phyloP scores from a whole-genome alignment of 208 protist genomes.

The Tritrichomonas foetus region DNA sequence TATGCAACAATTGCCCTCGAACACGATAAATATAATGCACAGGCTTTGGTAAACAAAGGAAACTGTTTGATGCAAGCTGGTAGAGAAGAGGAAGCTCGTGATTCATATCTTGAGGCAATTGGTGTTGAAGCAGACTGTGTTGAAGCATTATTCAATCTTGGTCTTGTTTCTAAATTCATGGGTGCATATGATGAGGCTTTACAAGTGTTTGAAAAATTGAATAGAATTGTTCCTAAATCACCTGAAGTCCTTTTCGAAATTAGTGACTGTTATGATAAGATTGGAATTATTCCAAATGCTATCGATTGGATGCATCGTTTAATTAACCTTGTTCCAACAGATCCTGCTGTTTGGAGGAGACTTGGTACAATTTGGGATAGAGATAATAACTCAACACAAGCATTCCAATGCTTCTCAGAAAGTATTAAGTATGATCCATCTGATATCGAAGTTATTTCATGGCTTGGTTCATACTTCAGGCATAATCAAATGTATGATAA shows the following conservation, averaged over 20 bases:
- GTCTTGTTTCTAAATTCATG: slow-evolving; percentile 71
- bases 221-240: slow-evolving; percentile 74
- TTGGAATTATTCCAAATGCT: slow-evolving; percentile 34
- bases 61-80: slow-evolving; percentile 78
- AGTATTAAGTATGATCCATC: slow-evolving; percentile 61
- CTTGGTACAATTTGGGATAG: slow-evolving; percentile 77
- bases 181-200: slow-evolving; percentile 55
- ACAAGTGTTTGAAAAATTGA: slow-evolving; percentile 81
- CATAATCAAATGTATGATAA: slow-evolving; percentile 90
- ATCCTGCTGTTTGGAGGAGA: slow-evolving; percentile 78
- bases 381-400: slow-evolving; percentile 57
- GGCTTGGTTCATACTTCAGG: slow-evolving; percentile 74
- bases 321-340: slow-evolving; percentile 69
- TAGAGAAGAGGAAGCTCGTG: slow-evolving; percentile 73
- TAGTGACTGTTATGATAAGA: slow-evolving; percentile 9
- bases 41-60: slow-evolving; percentile 88
- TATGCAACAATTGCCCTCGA: slow-evolving; percentile 84
- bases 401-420: slow-evolving; percentile 50
- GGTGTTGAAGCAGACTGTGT: slow-evolving; percentile 84
- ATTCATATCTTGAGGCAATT: slow-evolving; percentile 79
- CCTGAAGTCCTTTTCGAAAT: slow-evolving; percentile 87
- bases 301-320: slow-evolving; percentile 64
- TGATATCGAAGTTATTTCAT: slow-evolving; percentile 91
- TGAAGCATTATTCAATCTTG: slow-evolving; percentile 91
- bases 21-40: slow-evolving; percentile 84